Base-by-base conservation (phyloP, 805 yeast genomes). In the Kazachstania africana region DNA sequence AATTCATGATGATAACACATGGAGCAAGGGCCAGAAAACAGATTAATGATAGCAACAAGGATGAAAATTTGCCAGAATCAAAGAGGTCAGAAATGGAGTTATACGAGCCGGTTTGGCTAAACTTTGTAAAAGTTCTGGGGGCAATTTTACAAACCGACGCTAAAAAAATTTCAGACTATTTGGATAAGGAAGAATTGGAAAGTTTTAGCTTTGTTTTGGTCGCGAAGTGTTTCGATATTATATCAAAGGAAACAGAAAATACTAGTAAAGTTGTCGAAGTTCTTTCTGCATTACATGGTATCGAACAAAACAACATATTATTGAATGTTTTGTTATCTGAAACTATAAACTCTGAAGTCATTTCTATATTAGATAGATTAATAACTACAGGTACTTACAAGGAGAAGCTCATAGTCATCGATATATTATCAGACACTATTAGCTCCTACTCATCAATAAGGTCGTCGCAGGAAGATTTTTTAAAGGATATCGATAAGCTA, bases 221-320 rank as follows among this genome's bases (percentile, higher is more conserved):
- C 57, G 81, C 95, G 8, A 80, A 82, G 42, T 83, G 95, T 50
- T 65, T 85, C 29, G 94, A 82, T 43, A 70, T 78, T 1, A 62
- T 85, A 38, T 67, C 78, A 29, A 68, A 66, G 30, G 44, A 43
- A 26, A 35, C 38, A 10, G 54, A 54, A 17, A 54, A 53, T 19
- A 34, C 36, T 21, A 37, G 40, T 1, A 30, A 46, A 9, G 52
- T 58, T 15, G 35, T 47, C 19, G 47, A 55, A 19, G 68, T 75
- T 3, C 45, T 68, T 9, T 59, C 60, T 3, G 75, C 79, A 0
- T 52, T 87, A 36, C 59, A 57, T 21, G 65, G 72, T 34, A 60
- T 85, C 12, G 60, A 83, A 20, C 68, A 64, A 28, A 68, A 74
- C 24, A 60, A 70, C 2, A 65, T 72, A 4, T 65, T 82, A 12